A percentile compares a stretch with the other conserved stretches of the same genome.
phyloP scores from a whole-genome alignment of 1,284 basidiomycete genomes.

The Peniophora sp. region DNA sequence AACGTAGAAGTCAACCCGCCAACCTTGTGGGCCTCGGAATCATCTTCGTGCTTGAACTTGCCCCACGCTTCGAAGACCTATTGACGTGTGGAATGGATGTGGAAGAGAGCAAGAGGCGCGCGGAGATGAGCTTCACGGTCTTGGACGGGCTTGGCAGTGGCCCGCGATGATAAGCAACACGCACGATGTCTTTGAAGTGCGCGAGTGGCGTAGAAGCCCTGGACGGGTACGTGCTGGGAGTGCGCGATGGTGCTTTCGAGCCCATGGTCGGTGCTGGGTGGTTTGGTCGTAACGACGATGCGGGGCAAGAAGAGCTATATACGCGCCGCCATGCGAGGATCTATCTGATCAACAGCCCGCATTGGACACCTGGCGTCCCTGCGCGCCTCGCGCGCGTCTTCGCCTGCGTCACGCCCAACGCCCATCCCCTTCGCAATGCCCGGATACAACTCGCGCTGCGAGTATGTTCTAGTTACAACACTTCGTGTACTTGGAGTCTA shows the following conservation, averaged over 20 bases:
- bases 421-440: too few relatives aligned
- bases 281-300: too few relatives aligned
- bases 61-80: slow-evolving; percentile 26
- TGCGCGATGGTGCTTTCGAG: slow-evolving; percentile 4
- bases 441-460: too few relatives aligned
- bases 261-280: too few relatives aligned
- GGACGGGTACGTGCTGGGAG: slow-evolving; percentile 6
- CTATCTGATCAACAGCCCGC: too few relatives aligned
- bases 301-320: too few relatives aligned
- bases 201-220: slow-evolving; percentile 7
- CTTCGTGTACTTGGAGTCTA: too few relatives aligned
- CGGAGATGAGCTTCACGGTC: neutral
- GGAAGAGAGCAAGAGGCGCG: slow-evolving; percentile 2
- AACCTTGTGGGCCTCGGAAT: slow-evolving; percentile 82
- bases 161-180: slow-evolving; percentile 16
- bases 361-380: too few relatives aligned
- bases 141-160: neutral
- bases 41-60: slow-evolving; percentile 56
- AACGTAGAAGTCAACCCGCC: slow-evolving; percentile 5
- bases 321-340: too few relatives aligned
- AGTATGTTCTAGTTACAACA: too few relatives aligned
- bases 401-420: too few relatives aligned
- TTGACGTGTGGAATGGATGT: neutral
- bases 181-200: slow-evolving; percentile 16
- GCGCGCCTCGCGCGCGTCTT: too few relatives aligned